Conservation (phyloP, 768 basidiomycete species). For the Pleurotus ostreatus region DNA sequence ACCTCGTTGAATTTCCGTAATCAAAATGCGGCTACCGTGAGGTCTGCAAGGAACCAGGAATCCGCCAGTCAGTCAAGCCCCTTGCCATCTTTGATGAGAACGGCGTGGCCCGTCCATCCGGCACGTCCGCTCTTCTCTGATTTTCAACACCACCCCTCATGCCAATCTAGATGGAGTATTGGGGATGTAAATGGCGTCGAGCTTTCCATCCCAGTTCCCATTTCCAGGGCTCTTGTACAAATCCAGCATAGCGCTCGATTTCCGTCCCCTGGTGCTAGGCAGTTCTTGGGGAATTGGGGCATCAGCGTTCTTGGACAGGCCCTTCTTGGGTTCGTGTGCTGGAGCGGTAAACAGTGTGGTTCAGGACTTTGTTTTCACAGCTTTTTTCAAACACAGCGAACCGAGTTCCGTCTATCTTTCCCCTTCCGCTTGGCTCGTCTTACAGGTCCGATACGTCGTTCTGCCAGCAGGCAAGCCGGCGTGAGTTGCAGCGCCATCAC, state of each 20-base stretch:
- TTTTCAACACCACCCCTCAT: neutral
- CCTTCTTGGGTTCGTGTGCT: neutral
- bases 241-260: neutral
- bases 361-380: neutral
- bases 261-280: neutral
- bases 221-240: neutral
- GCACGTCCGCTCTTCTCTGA: neutral
- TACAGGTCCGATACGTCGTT: too few species aligned
- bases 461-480: neutral
- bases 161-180: slow-evolving; percentile 4
- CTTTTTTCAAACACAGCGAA: slow-evolving; percentile 4
- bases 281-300: neutral
- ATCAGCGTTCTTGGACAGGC: too few species aligned
- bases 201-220: slow-evolving; percentile 3
- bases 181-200: neutral
- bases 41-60: neutral
- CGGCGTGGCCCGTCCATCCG: neutral
- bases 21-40: neutral
- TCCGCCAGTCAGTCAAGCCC: neutral
- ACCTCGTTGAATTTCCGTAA: too few species aligned
- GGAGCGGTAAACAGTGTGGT: neutral
- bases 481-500: neutral
- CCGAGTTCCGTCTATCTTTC: neutral
- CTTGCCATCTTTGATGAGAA: slow-evolving; percentile 3
- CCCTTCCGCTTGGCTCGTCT: neutral